phyloP scores from a whole-genome alignment of 2,329 filamentous ascomycete species.

The Akanthomyces uredinophilus region DNA sequence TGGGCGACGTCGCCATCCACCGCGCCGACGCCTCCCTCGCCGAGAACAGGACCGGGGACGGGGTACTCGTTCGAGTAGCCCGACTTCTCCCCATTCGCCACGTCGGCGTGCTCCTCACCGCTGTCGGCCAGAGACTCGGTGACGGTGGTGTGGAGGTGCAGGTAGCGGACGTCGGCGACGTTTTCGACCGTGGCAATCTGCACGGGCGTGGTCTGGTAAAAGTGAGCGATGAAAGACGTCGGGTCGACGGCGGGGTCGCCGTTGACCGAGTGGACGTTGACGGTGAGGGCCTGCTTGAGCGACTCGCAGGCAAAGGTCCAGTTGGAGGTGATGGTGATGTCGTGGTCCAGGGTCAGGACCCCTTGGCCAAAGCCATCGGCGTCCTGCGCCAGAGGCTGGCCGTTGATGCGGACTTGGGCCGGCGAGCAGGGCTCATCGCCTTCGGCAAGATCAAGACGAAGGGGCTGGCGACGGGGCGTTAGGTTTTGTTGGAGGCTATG shows the following conservation, averaged over 20 bases:
- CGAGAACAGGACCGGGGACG: slow-evolving; percentile 6
- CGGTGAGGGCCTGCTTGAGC: slow-evolving; percentile 40
- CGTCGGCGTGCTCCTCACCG: slow-evolving; percentile 14
- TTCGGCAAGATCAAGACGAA: slow-evolving; percentile 42
- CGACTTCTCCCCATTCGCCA: too few species aligned
- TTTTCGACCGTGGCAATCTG: slow-evolving; percentile 39
- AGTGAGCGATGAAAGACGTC: slow-evolving; percentile 38
- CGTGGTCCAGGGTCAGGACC: slow-evolving; percentile 33
- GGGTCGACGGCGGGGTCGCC: slow-evolving; percentile 32
- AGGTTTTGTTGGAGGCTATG: not conserved
- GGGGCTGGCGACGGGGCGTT: slow-evolving; percentile 22
- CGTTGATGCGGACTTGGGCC: slow-evolving; percentile 44
- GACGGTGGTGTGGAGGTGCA: slow-evolving; percentile 16
- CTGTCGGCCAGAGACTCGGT: slow-evolving; percentile 14
- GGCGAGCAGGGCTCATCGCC: slow-evolving; percentile 41
- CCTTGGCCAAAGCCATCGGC: slow-evolving; percentile 38
- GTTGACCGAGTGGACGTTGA: slow-evolving; percentile 39
- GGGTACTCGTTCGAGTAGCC: not conserved
- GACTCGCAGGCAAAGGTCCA: slow-evolving; percentile 45
- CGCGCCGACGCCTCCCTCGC: slow-evolving; percentile 26
- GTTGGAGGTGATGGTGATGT: slow-evolving; percentile 35
- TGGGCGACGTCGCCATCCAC: slow-evolving; percentile 41
- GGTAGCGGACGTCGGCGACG: slow-evolving; percentile 29
- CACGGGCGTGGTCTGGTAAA: slow-evolving; percentile 41
- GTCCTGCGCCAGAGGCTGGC: slow-evolving; percentile 35